Percentiles rank a stretch among this genome's conserved stretches.
Conservation (phyloP, 192 early-diverging fungal genomes). For the Backusella westeae region DNA sequence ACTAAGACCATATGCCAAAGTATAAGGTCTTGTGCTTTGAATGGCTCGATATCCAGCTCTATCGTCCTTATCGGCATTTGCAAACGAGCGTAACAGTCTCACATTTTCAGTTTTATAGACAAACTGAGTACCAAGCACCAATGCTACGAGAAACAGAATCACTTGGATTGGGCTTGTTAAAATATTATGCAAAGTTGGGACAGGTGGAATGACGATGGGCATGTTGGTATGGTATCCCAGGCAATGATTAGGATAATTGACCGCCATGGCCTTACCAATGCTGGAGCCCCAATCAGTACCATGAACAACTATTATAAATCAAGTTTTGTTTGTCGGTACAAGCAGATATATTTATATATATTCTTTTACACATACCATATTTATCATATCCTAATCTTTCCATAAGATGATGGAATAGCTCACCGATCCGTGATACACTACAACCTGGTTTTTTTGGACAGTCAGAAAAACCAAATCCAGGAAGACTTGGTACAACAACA, state of each 20-base stretch:
- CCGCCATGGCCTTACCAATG: slow-evolving; percentile 11
- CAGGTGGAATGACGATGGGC: slow-evolving; percentile 5
- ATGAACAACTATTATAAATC: slow-evolving; percentile 12
- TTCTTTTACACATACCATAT: slow-evolving; percentile 1
- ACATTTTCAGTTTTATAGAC: background rate
- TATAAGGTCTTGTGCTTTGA: slow-evolving; percentile 24
- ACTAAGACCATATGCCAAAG: slow-evolving; percentile 21
- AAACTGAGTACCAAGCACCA: background rate
- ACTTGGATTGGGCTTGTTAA: slow-evolving; percentile 7
- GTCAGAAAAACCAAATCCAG: slow-evolving; percentile 60
- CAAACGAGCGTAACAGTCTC: background rate
- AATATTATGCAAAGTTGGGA: slow-evolving; percentile 1
- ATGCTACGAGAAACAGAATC: background rate
- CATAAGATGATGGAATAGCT: slow-evolving; percentile 30
- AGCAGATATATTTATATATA: background rate
- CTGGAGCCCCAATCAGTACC: slow-evolving; percentile 26
- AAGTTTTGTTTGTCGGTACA: background rate
- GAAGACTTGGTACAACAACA: slow-evolving; percentile 61
- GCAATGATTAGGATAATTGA: slow-evolving; percentile 10
- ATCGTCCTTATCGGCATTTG: background rate
- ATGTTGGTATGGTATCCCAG: slow-evolving; percentile 15
- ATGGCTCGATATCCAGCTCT: slow-evolving; percentile 24
- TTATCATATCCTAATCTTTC: slow-evolving; percentile 23
- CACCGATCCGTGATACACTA: background rate
- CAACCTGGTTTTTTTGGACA: slow-evolving; percentile 26